Evolutionary conservation across 352 stramenopile species (phyloP).

Genomic region (Lagenidium giganteum): DNA sequence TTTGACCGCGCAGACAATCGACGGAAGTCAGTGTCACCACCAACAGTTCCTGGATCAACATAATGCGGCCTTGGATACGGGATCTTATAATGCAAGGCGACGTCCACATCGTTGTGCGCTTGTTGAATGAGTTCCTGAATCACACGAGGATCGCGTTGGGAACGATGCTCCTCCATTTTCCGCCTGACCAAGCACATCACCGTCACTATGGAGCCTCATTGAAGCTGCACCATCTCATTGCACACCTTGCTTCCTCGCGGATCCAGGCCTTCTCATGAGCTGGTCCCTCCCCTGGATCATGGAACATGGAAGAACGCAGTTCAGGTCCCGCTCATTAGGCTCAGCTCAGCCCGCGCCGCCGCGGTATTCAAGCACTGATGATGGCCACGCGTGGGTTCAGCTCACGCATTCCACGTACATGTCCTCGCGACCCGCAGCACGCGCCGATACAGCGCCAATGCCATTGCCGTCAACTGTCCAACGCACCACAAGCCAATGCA

Average conservation of each 20-base stretch:
- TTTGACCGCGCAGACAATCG: slow-evolving; percentile 50
- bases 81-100: slow-evolving; percentile 82
- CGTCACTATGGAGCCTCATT: neutral
- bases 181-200: slow-evolving; percentile 4
- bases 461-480: too few relatives aligned
- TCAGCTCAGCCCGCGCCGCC: neutral
- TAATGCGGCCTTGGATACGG: slow-evolving; percentile 76
- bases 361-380: neutral
- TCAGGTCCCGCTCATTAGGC: neutral
- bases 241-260: slow-evolving; percentile 50
- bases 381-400: too few relatives aligned
- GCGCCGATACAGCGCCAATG: slow-evolving; percentile 65
- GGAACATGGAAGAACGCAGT: neutral
- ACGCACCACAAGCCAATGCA: too few relatives aligned
- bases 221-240: neutral
- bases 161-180: slow-evolving; percentile 53
- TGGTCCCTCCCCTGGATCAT: slow-evolving; percentile 52
- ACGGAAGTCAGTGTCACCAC: slow-evolving; percentile 64
- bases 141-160: slow-evolving; percentile 16
- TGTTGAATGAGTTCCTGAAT: slow-evolving; percentile 52
- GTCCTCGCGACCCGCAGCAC: slow-evolving; percentile 63
- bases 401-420: slow-evolving; percentile 64
- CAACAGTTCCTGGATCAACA: slow-evolving; percentile 71
- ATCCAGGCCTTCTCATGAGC: slow-evolving; percentile 62
- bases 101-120: slow-evolving; percentile 66